These are phyloP conservation scores for Podospora appendiculata DNA, from an alignment of 495 filamentous ascomycete genomes.

Conservation along the genomic window DNA sequence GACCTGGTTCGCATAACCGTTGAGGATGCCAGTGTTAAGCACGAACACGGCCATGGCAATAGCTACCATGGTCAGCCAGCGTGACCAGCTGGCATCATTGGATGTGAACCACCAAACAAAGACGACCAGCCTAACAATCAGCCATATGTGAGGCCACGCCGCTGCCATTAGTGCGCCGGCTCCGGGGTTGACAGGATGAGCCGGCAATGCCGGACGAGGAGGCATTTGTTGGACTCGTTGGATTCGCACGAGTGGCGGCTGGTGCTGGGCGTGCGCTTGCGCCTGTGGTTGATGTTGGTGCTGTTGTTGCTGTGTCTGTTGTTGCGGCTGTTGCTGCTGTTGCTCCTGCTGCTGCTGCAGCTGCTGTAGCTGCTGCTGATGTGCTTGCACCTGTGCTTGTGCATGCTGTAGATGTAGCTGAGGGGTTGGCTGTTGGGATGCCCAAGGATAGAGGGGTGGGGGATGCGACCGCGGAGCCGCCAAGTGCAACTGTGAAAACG, in stretches of 20 bases:
- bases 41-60: constrained; percentile 54
- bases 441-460: not conserved
- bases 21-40: constrained; percentile 56
- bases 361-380: constrained; percentile 6
- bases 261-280: not conserved
- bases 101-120: constrained; percentile 77
- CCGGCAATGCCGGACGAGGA: constrained; percentile 1
- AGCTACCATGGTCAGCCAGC: constrained; percentile 55
- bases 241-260: not conserved
- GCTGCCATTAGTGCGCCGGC: constrained; percentile 40
- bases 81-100: constrained; percentile 59
- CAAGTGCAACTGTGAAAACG: not conserved
- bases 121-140: constrained; percentile 64
- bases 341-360: not conserved
- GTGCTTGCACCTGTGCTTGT: constrained; percentile 1
- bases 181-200: constrained; percentile 34
- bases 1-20: constrained; percentile 45
- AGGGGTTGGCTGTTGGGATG: not conserved
- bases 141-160: constrained; percentile 58
- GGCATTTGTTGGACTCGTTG: not conserved
- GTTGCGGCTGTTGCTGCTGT: constrained; percentile 12
- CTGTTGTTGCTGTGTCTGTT: constrained; percentile 16
- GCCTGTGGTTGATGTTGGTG: not conserved
- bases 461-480: too few relatives aligned
- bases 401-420: not conserved